These are phyloP conservation scores for Penicillium sp. DNA, from an alignment of 2,329 filamentous ascomycete species.

Conservation along the genomic window DNA sequence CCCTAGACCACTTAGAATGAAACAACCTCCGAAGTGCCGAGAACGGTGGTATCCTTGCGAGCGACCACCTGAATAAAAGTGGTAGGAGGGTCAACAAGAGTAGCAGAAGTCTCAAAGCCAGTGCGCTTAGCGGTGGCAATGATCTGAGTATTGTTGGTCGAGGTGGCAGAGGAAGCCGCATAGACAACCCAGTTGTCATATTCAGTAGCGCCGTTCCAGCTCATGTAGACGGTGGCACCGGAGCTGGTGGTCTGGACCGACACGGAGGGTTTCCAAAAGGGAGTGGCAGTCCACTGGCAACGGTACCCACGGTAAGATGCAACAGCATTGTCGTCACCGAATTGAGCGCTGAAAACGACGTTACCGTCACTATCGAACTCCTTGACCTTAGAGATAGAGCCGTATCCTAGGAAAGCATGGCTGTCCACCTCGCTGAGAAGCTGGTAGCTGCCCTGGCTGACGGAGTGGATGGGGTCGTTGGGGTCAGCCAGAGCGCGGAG, in stretches of 20 bases:
- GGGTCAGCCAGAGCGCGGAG: conserved; percentile 19
- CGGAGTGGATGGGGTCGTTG: conserved; percentile 14
- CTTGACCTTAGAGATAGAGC: conserved; percentile 30
- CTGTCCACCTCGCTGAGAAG: conserved; percentile 12
- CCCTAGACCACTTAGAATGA: neutral
- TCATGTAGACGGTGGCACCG: conserved; percentile 32
- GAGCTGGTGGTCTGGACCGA: conserved; percentile 2
- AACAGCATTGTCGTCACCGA: conserved; percentile 24
- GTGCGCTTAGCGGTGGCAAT: conserved; percentile 22
- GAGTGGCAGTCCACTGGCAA: conserved; percentile 19
- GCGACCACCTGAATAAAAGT: conserved; percentile 31
- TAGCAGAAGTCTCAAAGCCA: conserved; percentile 30
- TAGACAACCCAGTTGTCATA: conserved; percentile 34
- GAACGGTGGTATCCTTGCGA: conserved; percentile 24
- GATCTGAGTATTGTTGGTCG: conserved; percentile 20
- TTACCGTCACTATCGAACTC: conserved; percentile 29
- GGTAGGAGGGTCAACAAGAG: conserved; percentile 14
- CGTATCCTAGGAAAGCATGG: conserved; percentile 33
- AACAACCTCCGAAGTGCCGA: conserved; percentile 23
- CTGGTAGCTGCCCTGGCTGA: conserved; percentile 27
- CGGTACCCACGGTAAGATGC: conserved; percentile 33
- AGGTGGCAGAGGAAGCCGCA: conserved; percentile 17
- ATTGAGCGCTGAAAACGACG: conserved; percentile 31
- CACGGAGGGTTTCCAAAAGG: conserved; percentile 19
- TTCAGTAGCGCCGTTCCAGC: conserved; percentile 42